Evolutionary conservation across 2,329 filamentous ascomycete species (phyloP).

Genomic region (Rachicladosporium sp.): DNA sequence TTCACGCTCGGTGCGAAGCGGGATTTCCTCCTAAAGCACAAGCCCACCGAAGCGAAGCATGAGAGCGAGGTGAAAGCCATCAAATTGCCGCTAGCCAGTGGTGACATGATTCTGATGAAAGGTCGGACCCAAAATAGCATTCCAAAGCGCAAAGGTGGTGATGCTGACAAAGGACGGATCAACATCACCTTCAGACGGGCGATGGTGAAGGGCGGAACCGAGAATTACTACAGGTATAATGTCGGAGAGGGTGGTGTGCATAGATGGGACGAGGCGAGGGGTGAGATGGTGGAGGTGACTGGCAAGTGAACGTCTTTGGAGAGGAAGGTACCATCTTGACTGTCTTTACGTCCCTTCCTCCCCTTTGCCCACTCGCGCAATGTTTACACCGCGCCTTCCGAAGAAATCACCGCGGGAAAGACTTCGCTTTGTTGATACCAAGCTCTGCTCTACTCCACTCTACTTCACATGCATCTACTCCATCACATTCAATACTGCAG

Average conservation of each 20-base stretch:
- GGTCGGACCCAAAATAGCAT: constrained; percentile 67
- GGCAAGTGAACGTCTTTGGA: too few relatives aligned
- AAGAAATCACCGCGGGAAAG: too few relatives aligned
- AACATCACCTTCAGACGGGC: constrained; percentile 71
- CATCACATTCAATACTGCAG: too few relatives aligned
- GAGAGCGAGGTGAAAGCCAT: constrained; percentile 27
- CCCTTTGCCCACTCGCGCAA: too few relatives aligned
- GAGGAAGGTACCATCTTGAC: too few relatives aligned
- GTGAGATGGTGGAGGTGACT: constrained; percentile 33
- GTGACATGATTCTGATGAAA: constrained; percentile 71
- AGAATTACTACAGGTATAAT: constrained; percentile 79
- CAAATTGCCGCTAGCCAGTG: constrained; percentile 47
- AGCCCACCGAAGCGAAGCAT: constrained; percentile 38
- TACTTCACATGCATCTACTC: too few relatives aligned
- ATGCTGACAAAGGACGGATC: constrained; percentile 47
- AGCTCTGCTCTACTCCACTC: too few relatives aligned
- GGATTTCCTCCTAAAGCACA: constrained; percentile 72
- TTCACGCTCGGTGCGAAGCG: constrained; percentile 59
- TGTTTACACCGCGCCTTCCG: too few relatives aligned
- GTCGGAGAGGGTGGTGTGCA: constrained; percentile 58
- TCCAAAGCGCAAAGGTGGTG: constrained; percentile 56
- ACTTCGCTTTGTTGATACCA: too few relatives aligned
- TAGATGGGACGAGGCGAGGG: constrained; percentile 48
- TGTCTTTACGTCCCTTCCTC: too few relatives aligned
- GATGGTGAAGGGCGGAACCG: constrained; percentile 58